These are phyloP conservation scores for Epichloe festucae DNA, from an alignment of 2,329 filamentous ascomycete species.

Conservation along the genomic window DNA sequence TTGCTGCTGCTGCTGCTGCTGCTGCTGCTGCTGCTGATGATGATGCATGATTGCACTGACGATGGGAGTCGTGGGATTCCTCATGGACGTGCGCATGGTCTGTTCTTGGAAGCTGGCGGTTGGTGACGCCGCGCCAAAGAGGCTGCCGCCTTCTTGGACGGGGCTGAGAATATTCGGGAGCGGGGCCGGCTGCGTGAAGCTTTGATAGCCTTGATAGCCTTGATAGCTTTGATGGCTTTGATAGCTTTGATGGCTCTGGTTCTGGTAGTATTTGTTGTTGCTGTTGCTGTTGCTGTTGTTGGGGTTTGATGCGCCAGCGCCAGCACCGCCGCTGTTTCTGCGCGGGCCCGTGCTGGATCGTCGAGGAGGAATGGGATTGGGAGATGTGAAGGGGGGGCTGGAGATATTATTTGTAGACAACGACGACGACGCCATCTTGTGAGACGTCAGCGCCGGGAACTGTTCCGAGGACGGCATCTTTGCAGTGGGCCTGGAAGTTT, in stretches of 20 bases:
- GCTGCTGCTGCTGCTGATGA: slow-evolving; percentile 21
- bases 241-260: too few relatives aligned
- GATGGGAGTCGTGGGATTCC: background rate
- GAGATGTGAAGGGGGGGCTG: background rate
- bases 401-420: slow-evolving; percentile 9
- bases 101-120: slow-evolving; percentile 1
- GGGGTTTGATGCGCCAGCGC: background rate
- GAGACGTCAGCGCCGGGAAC: slow-evolving; percentile 5
- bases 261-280: background rate
- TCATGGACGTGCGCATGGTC: background rate
- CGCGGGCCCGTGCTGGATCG: slow-evolving; percentile 41
- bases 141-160: slow-evolving; percentile 49
- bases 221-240: background rate
- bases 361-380: slow-evolving; percentile 47
- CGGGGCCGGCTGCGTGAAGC: slow-evolving; percentile 6
- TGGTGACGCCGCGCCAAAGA: slow-evolving; percentile 35
- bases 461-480: background rate
- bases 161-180: slow-evolving; percentile 28
- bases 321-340: slow-evolving; percentile 7
- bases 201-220: background rate
- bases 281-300: background rate
- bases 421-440: slow-evolving; percentile 11
- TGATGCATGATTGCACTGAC: slow-evolving; percentile 17
- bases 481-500: too few relatives aligned
- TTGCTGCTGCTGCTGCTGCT: slow-evolving; percentile 3